phyloP scores from a whole-genome alignment of 768 basidiomycete genomes.

The Phaffia australis region DNA sequence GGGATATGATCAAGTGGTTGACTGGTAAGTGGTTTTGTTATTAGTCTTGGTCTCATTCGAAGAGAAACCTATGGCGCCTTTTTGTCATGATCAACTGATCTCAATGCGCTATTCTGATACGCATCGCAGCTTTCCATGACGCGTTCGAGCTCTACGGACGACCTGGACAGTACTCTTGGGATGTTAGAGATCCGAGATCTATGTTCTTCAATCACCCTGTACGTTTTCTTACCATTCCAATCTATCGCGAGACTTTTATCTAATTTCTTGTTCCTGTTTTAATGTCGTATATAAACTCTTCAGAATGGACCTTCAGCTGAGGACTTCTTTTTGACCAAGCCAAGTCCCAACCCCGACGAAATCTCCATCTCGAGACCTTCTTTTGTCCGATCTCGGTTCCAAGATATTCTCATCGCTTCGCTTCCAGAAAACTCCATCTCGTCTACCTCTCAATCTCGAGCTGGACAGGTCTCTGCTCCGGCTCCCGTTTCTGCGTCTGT shows the following conservation, averaged over 20 bases:
- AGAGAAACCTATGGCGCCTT: conserved; percentile 31
- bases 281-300: conserved; percentile 57
- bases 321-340: conserved; percentile 18
- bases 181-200: conserved; percentile 65
- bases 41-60: background rate
- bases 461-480: background rate
- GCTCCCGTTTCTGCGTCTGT: background rate
- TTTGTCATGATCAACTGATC: background rate
- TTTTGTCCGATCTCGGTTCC: conserved; percentile 20
- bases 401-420: conserved; percentile 7
- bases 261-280: conserved; percentile 10
- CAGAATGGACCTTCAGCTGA: conserved; percentile 52
- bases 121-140: conserved; percentile 59
- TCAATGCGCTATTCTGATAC: background rate
- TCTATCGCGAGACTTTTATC: background rate
- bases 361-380: conserved; percentile 12
- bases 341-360: conserved; percentile 6
- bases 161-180: conserved; percentile 76
- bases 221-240: conserved; percentile 35
- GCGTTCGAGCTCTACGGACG: conserved; percentile 81
- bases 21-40: conserved; percentile 47
- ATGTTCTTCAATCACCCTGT: conserved; percentile 96
- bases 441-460: background rate
- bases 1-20: conserved; percentile 86
- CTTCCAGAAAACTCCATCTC: background rate